Evolutionary conservation across 371 early-diverging fungal genomes (phyloP).

Genomic region (Rhizopus arrhizus): DNA sequence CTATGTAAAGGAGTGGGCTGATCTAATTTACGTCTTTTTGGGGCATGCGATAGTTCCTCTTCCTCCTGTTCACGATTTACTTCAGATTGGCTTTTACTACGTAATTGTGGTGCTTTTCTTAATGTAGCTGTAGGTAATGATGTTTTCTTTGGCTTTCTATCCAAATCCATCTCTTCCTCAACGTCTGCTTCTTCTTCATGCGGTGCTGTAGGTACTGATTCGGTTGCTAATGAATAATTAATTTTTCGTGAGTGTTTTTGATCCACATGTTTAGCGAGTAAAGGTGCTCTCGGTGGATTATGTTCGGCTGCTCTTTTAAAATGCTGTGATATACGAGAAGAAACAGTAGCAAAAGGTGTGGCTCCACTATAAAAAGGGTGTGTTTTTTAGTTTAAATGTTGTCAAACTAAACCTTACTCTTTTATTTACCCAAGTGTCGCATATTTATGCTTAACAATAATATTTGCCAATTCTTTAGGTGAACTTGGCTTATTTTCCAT

Average conservation of each 20-base stretch:
- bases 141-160: neutral
- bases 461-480: conserved; percentile 78
- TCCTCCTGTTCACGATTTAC: neutral
- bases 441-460: conserved; percentile 75
- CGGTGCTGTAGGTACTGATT: conserved; percentile 15
- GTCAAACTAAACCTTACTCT: conserved; percentile 6
- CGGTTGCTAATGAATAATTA: conserved; percentile 73
- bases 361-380: conserved; percentile 55
- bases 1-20: neutral
- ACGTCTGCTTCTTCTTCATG: neutral
- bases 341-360: conserved; percentile 92
- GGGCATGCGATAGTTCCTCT: too few species aligned
- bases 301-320: conserved; percentile 78
- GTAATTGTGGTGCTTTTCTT: neutral
- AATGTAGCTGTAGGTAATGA: neutral
- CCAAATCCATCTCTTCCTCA: neutral
- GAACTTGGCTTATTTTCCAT: conserved; percentile 79
- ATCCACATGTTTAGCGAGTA: conserved; percentile 73
- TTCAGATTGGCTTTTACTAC: neutral
- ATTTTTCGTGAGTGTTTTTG: conserved; percentile 77
- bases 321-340: conserved; percentile 85
- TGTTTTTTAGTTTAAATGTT: neutral
- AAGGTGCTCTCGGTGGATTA: conserved; percentile 74
- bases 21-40: conserved; percentile 11
- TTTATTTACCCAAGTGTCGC: conserved; percentile 70